Evolutionary conservation across 1,284 basidiomycete species (phyloP).

Genomic region (Ceratobasidium sp.): DNA sequence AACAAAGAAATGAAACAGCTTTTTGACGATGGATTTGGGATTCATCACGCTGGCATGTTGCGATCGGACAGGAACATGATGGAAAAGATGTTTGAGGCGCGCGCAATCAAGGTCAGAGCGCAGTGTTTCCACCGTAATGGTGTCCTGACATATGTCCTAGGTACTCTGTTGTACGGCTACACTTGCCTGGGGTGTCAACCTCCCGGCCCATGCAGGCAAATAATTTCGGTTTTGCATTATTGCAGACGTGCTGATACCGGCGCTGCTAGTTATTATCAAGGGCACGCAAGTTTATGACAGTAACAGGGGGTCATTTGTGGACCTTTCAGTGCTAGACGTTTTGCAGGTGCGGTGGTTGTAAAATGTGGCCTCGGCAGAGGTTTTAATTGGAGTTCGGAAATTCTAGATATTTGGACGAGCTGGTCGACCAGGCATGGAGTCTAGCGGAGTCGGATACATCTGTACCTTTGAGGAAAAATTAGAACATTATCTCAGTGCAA

Average conservation of each 20-base stretch:
- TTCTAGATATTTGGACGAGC: conserved; percentile 89
- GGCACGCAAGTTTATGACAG: conserved; percentile 98
- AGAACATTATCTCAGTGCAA: conserved; percentile 88
- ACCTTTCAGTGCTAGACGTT: conserved; percentile 95
- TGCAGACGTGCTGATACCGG: background rate
- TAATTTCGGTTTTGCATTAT: background rate
- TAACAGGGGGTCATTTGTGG: conserved; percentile 87
- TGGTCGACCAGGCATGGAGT: conserved; percentile 95
- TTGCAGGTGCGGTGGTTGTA: conserved; percentile 64
- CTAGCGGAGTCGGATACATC: conserved; percentile 96
- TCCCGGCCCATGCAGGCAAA: conserved; percentile 95
- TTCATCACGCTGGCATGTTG: conserved; percentile 99
- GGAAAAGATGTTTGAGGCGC: conserved; percentile 93
- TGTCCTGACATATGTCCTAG: conserved; percentile 57
- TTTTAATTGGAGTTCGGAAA: background rate
- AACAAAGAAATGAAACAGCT: conserved; percentile 98
- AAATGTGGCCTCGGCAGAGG: background rate
- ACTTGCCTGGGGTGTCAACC: conserved; percentile 98
- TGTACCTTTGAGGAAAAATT: conserved; percentile 95
- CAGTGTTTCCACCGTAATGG: background rate
- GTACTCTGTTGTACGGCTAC: conserved; percentile 98
- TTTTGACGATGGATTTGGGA: conserved; percentile 93
- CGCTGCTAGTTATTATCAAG: conserved; percentile 86
- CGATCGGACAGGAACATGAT: conserved; percentile 94
- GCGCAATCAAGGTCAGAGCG: conserved; percentile 81